A percentile compares a stretch with the other conserved stretches of the same genome.
Conservation (phyloP, 176 grass and related monocot genomes). For the Calamus simplicifolius region DNA sequence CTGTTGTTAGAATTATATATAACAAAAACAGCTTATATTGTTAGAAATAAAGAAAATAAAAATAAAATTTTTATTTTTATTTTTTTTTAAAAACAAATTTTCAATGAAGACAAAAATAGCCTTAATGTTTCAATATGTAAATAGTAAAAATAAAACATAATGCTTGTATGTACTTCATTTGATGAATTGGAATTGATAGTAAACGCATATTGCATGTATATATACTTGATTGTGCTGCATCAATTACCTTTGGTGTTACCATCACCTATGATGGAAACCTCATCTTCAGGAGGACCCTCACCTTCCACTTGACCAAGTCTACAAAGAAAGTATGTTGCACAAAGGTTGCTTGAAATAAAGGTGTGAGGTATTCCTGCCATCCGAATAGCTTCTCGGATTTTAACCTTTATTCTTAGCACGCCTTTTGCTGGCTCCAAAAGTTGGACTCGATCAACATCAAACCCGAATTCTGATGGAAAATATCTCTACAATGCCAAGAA, state of each 20-base stretch:
- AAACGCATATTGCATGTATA: too few species aligned
- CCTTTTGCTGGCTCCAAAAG: background rate
- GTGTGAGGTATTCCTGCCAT: background rate
- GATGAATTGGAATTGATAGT: too few species aligned
- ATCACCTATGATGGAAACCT: slow-evolving; percentile 25
- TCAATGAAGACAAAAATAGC: too few species aligned
- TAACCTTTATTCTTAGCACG: background rate
- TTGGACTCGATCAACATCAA: background rate
- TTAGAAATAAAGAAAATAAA: too few species aligned
- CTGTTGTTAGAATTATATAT: too few species aligned
- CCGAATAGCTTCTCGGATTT: background rate
- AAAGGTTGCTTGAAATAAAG: background rate
- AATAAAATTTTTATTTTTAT: too few species aligned
- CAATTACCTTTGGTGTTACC: slow-evolving; percentile 37
- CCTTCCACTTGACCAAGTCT: background rate
- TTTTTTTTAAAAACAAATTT: too few species aligned
- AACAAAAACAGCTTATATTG: too few species aligned
- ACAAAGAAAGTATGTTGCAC: background rate
- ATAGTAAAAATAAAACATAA: too few species aligned
- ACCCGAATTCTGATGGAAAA: background rate
- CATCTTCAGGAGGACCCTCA: slow-evolving; percentile 3
- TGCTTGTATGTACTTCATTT: too few species aligned
- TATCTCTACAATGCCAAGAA: background rate
- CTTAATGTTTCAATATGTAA: too few species aligned
- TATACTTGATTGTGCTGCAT: too few species aligned